A percentile compares a stretch with the other conserved stretches of the same genome.
Conservation (phyloP, 768 basidiomycete species). For the Pleurotus eryngii region DNA sequence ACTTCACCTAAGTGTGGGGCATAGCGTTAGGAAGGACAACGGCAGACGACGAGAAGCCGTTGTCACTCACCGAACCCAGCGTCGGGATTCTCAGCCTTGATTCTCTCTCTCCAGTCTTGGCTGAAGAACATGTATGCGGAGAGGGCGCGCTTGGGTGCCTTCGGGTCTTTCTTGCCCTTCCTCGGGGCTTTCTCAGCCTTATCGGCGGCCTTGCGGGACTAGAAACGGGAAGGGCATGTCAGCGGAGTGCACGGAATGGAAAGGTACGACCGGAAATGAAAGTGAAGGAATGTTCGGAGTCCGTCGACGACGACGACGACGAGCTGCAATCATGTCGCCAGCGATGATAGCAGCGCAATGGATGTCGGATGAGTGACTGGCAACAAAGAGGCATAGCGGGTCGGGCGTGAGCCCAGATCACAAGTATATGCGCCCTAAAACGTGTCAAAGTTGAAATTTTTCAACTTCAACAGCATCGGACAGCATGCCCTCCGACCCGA, state of each 20-base stretch:
- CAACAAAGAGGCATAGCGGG: not conserved
- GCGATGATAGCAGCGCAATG: not conserved
- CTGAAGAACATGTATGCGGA: constrained; percentile 99
- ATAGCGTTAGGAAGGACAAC: constrained; percentile 9
- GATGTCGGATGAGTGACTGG: not conserved
- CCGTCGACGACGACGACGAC: constrained; percentile 12
- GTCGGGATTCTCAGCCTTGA: constrained; percentile 95
- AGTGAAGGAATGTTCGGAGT: constrained; percentile 8
- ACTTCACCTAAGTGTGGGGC: constrained; percentile 64
- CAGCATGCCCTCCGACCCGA: not conserved
- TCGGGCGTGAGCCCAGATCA: not conserved
- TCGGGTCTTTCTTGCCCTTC: constrained; percentile 74
- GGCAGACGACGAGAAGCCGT: not conserved
- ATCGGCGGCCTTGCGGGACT: constrained; percentile 72
- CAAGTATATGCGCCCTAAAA: constrained; percentile 1
- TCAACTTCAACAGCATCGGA: constrained; percentile 1
- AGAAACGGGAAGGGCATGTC: constrained; percentile 10
- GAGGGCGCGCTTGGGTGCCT: constrained; percentile 87
- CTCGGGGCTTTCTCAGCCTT: constrained; percentile 61
- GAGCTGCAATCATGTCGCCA: not conserved
- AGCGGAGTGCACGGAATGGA: constrained; percentile 2
- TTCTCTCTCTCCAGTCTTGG: constrained; percentile 92
- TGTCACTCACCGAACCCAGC: constrained; percentile 76
- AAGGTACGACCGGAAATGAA: not conserved
- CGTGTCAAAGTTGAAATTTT: not conserved